Evolutionary conservation across 2,329 filamentous ascomycete species (phyloP), one percentile per base, ranked within the genome.

Genomic region (Ophiostoma pallidulum): DNA sequence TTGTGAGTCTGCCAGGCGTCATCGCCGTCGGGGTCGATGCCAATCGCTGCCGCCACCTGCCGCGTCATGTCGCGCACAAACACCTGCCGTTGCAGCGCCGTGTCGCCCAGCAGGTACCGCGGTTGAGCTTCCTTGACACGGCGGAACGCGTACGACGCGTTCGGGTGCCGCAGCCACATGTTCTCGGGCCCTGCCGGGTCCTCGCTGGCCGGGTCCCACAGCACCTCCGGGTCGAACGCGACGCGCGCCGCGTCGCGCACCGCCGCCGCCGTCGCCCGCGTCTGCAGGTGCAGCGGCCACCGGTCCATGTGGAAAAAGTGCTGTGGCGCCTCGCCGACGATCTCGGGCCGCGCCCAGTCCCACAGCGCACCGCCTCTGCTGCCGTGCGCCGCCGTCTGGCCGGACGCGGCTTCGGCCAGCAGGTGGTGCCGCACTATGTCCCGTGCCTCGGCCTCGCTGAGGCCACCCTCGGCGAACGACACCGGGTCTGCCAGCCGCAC

Each of bases 261-360:
- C 16, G 28, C 43, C 12, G 56, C 48, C 43, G 61, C 60, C n/a
- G 52, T 58, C 19, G 57, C 53, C 20, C 57, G 43, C 7, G 51
- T 58, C 53, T 73, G 68, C 45, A 68, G 56, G 22, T 66, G 55
- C 18, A 68, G 37, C 31, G 72, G 72, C 73, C 73, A 77, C 33
- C 71, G 65, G 55, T 69, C 62, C 38, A 76, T 58, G 52, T 61
- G 58, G 60, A 72, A 76, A 56, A 65, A 75, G 6, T 56, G 52
- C 39, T n/a, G n/a, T n/a, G 53, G 57, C 44, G 54, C 41, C 36
- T n/a, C 20, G 10, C 57, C 57, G 14, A 55, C 54, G 8, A 60
- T 56, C 16, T 38, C 37, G 1, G 56, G 50, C 29, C 48, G 36
- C 6, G 61, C 65, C 60, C 63, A 67, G 52, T 63, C 60, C 66